Conservation (phyloP, 2,329 filamentous ascomycete genomes). For the Fusarium armeniacum region DNA sequence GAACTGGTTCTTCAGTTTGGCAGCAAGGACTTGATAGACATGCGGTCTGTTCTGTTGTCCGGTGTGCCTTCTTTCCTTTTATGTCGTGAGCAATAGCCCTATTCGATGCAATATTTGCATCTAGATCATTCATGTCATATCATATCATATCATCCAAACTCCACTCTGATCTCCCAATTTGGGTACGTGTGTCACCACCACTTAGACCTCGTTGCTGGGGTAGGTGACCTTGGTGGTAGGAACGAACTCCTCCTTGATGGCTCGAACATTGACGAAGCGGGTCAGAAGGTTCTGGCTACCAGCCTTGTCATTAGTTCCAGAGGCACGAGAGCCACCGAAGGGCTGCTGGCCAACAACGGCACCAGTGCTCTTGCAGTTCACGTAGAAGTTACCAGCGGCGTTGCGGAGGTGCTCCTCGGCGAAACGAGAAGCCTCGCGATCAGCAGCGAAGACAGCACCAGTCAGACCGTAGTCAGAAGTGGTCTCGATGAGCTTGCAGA, state of each 20-base stretch:
- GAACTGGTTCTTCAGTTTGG: conserved; percentile 13
- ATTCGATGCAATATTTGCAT: conserved; percentile 9
- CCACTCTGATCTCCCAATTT: conserved; percentile 5
- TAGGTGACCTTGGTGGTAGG: conserved; percentile 74
- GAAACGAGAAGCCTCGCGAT: conserved; percentile 73
- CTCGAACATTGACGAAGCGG: conserved; percentile 76
- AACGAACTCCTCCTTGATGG: conserved; percentile 82
- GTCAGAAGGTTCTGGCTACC: conserved; percentile 74
- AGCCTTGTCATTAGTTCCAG: conserved; percentile 81
- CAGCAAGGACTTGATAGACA: conserved; percentile 24
- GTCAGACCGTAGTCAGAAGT: conserved; percentile 85
- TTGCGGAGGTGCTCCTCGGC: conserved; percentile 81
- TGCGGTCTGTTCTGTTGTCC: conserved; percentile 22
- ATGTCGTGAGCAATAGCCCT: conserved; percentile 20
- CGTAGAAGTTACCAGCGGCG: conserved; percentile 85
- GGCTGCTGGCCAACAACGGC: conserved; percentile 81
- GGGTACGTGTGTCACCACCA: not conserved
- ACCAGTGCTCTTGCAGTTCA: conserved; percentile 86
- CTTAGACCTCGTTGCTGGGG: conserved; percentile 76
- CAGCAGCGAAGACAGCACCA: conserved; percentile 79
- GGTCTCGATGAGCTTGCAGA: conserved; percentile 75
- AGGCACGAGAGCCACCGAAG: conserved; percentile 77
- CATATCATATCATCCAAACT: conserved; percentile 13
- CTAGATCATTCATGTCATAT: conserved; percentile 29
- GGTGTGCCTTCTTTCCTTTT: conserved; percentile 14